Base-by-base conservation (phyloP, 192 early-diverging fungal genomes). In the Coemansia javaensis region DNA sequence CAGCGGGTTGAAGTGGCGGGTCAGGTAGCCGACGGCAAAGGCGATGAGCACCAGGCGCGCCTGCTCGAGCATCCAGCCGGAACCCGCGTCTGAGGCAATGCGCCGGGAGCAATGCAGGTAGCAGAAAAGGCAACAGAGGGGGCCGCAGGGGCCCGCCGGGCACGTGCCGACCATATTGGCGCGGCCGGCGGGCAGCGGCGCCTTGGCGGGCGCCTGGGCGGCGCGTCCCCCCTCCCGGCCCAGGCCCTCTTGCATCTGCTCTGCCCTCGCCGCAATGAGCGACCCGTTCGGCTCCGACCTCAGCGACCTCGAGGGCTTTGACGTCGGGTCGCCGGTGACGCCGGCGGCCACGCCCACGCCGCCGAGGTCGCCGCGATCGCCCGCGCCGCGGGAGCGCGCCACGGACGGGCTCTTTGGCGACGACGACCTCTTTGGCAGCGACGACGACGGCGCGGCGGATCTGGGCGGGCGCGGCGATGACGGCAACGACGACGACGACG, bases 11-110 rank as follows among this genome's bases (percentile, higher is more conserved):
- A 77, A 66, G 32, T 77, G 75, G 22, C 75, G 62, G 4, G 75
- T 71, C 17, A 77, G 66, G 42, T 66, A 77, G 27, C 75, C 75
- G 35, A 77, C 60, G 18, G 67, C 62, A 56, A 77, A 77, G 15
- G 75, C 67, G 39, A 66, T 66, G 13, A 77, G 67, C 30, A 77
- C 75, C 42, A 77, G 51, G 15, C 70, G 70, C 41, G 47, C 70
- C 53, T 74, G 70, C 53, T 74, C 70, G 34, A 74, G 63, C 70
- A 74, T 74, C 39, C 39, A 44, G 25, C n/a, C 3, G 12, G 25
- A 5, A 18, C 11, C 21, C 12, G 20, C 28, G 31, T 9, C 15
- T 34, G 22, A 12, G 24, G 15, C 43, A 33, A 18, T 32, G 5
- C 13, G 7, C 0, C 23, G 21, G 17, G 16, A 4, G 31, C 44